Percentiles rank a stretch among this genome's conserved stretches.
Conservation (phyloP, 331 rosid genomes). For the Spiraea crenata region DNA sequence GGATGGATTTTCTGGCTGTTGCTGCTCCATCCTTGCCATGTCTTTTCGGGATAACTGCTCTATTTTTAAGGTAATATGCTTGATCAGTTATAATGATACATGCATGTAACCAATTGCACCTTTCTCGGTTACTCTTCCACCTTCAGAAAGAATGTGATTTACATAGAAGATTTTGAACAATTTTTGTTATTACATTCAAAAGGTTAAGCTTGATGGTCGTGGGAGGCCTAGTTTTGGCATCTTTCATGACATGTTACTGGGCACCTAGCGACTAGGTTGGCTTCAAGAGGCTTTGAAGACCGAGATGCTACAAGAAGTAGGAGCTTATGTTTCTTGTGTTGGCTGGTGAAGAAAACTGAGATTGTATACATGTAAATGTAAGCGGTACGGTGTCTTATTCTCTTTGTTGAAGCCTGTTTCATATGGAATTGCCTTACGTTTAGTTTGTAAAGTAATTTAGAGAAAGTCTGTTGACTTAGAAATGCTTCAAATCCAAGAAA, state of each 20-base stretch:
- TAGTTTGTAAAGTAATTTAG: conserved; percentile 27
- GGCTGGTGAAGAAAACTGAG: conserved; percentile 24
- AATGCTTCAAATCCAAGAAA: not conserved
- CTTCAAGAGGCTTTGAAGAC: conserved; percentile 75
- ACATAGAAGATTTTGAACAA: not conserved
- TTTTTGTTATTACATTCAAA: conserved; percentile 14
- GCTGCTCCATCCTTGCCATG: conserved; percentile 85
- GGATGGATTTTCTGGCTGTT: conserved; percentile 83
- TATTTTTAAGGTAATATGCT: conserved; percentile 63
- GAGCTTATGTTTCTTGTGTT: conserved; percentile 46
- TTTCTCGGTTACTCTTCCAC: no score
- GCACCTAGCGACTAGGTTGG: conserved; percentile 80
- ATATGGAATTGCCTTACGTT: not conserved
- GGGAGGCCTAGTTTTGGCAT: conserved; percentile 78
- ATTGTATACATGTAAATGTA: conserved; percentile 27
- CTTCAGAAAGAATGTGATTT: not conserved
- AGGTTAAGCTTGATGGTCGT: conserved; percentile 93
- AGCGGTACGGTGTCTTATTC: conserved; percentile 2
- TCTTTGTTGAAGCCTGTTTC: conserved; percentile 23
- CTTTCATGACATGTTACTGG: conserved; percentile 95
- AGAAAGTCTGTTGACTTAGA: conserved; percentile 2
- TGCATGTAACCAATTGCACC: no score
- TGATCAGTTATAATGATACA: not conserved
- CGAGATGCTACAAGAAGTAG: conserved; percentile 52
- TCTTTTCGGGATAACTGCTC: conserved; percentile 85